A percentile compares a stretch with the other conserved stretches of the same genome.
Conservation (phyloP, 2,329 filamentous ascomycete species). For the Fragosphaeria purpurea region DNA sequence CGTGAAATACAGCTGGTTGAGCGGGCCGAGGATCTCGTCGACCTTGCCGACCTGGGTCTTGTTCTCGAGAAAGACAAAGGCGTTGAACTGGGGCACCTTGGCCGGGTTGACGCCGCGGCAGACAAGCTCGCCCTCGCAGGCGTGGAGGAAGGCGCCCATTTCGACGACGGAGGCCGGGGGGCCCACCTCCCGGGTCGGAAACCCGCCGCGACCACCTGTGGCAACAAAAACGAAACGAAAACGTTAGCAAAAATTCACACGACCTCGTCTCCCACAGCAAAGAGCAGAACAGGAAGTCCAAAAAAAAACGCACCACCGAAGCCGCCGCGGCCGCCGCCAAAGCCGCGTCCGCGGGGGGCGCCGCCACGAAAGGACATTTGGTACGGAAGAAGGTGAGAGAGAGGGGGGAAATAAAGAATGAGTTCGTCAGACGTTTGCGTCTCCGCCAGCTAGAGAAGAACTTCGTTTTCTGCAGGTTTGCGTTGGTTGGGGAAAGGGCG, state of each 20-base stretch:
- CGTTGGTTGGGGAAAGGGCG: no score
- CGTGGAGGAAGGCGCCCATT: conserved; percentile 90
- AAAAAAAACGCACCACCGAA: conserved; percentile 32
- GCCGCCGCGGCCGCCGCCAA: conserved; percentile 36
- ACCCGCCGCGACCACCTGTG: conserved; percentile 43
- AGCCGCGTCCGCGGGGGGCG: conserved; percentile 32
- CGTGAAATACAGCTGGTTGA: conserved; percentile 98
- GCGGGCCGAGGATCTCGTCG: conserved; percentile 92
- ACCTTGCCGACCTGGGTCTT: conserved; percentile 94
- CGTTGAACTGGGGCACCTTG: conserved; percentile 98
- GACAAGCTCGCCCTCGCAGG: conserved; percentile 95
- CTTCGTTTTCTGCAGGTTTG: no score
- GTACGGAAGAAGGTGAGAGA: neutral
- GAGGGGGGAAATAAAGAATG: neutral
- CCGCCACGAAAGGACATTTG: conserved; percentile 50
- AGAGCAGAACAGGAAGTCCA: neutral
- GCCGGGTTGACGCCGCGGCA: conserved; percentile 81
- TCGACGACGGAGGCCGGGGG: conserved; percentile 59
- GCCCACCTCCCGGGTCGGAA: conserved; percentile 48
- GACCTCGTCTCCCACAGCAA: neutral
- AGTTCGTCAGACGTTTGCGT: neutral
- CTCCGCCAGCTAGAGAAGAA: no score
- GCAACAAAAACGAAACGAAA: neutral
- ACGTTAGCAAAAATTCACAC: no score
- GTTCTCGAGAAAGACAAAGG: conserved; percentile 97